Percentiles rank a stretch among this genome's conserved stretches.
These are phyloP conservation scores for Trametes coccinea DNA, from an alignment of 768 basidiomycete species.

Conservation along the genomic window DNA sequence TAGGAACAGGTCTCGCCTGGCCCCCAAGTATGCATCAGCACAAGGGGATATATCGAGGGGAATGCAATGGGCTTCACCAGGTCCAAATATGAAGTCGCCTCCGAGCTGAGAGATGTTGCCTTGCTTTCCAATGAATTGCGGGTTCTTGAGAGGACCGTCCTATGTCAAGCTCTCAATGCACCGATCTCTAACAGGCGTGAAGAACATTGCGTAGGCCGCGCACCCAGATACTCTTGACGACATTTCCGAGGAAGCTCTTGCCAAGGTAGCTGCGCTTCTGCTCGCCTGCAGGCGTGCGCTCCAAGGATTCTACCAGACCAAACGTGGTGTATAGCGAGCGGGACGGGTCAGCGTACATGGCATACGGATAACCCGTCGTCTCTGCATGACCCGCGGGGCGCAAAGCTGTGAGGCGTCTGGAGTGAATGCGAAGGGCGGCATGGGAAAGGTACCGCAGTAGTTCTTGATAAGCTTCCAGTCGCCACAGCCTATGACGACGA, in stretches of 20 bases:
- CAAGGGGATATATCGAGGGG: neutral
- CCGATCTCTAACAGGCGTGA: too few relatives aligned
- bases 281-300: conserved; percentile 45
- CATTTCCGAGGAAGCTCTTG: conserved; percentile 32
- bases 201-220: neutral
- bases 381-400: conserved; percentile 33
- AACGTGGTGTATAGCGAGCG: conserved; percentile 58
- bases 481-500: conserved; percentile 63
- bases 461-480: conserved; percentile 49
- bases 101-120: conserved; percentile 64
- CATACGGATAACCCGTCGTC: conserved; percentile 44
- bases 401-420: neutral
- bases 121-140: conserved; percentile 54
- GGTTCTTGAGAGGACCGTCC: conserved; percentile 39
- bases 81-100: conserved; percentile 63
- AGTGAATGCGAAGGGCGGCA: neutral
- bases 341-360: conserved; percentile 66
- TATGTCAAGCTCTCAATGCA: neutral
- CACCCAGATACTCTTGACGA: conserved; percentile 48
- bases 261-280: conserved; percentile 48
- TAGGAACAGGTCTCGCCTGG: conserved; percentile 49
- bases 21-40: neutral
- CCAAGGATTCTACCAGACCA: conserved; percentile 56
- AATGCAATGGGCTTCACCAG: conserved; percentile 40
- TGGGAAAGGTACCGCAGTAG: conserved; percentile 44